phyloP scores from a whole-genome alignment of 2,329 filamentous ascomycete genomes.

The Trichoderma hamatum region DNA sequence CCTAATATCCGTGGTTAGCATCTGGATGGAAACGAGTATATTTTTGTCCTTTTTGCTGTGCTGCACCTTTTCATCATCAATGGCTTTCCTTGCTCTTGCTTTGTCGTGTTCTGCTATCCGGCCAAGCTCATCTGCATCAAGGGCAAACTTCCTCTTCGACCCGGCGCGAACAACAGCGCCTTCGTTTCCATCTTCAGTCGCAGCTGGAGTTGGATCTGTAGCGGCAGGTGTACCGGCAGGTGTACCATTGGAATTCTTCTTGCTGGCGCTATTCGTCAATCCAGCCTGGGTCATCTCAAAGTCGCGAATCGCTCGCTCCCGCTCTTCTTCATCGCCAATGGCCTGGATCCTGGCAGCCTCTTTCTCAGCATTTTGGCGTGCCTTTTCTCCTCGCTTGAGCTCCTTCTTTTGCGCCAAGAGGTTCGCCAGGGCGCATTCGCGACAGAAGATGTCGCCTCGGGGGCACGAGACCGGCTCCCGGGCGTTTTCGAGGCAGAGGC shows the following conservation, averaged over 20 bases:
- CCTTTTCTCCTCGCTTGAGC: conserved; percentile 77
- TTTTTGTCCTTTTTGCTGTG: too few species aligned
- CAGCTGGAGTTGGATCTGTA: background rate
- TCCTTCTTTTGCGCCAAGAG: conserved; percentile 91
- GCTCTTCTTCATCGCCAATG: conserved; percentile 69
- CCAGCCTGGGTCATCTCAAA: conserved; percentile 87
- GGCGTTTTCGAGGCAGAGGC: conserved; percentile 80
- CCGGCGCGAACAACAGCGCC: conserved; percentile 31
- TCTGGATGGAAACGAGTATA: conserved; percentile 27
- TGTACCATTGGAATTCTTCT: conserved; percentile 40
- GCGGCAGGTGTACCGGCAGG: background rate
- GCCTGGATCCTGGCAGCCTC: conserved; percentile 64
- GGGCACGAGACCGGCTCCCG: conserved; percentile 81
- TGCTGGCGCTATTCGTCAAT: conserved; percentile 44
- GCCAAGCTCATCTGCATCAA: conserved; percentile 76
- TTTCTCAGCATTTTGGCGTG: conserved; percentile 61
- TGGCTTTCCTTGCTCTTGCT: conserved; percentile 67
- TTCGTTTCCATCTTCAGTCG: background rate
- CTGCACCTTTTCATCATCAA: conserved; percentile 71
- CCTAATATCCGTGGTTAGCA: conserved; percentile 42
- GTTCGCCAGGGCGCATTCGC: conserved; percentile 89
- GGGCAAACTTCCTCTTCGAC: conserved; percentile 70
- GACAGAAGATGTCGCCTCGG: conserved; percentile 89
- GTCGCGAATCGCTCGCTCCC: conserved; percentile 70
- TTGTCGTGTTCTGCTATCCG: conserved; percentile 71